A percentile compares a stretch with the other conserved stretches of the same genome.
Evolutionary conservation across 2,329 filamentous ascomycete species (phyloP).

Genomic region (Phialemonium atrogriseum): DNA sequence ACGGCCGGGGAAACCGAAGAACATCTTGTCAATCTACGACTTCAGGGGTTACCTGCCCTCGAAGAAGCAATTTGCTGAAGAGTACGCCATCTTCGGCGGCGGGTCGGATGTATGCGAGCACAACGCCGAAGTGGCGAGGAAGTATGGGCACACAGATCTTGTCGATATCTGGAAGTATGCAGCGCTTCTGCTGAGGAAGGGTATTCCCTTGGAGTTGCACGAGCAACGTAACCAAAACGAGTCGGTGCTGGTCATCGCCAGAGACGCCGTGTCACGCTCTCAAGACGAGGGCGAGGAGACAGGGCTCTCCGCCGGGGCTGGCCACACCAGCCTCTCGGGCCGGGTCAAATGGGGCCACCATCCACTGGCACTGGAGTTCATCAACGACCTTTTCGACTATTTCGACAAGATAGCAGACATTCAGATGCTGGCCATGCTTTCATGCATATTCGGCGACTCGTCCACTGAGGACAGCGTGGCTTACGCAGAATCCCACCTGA

Average conservation of each 20-base stretch:
- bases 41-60: slow-evolving; percentile 66
- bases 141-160: slow-evolving; percentile 61
- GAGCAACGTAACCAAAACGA: slow-evolving; percentile 40
- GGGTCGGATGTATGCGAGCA: slow-evolving; percentile 74
- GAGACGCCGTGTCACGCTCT: slow-evolving; percentile 44
- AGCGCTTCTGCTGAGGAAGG: slow-evolving; percentile 66
- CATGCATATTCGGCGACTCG: slow-evolving; percentile 59
- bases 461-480: slow-evolving; percentile 46
- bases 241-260: slow-evolving; percentile 62
- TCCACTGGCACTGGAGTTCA: slow-evolving; percentile 53
- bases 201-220: slow-evolving; percentile 62
- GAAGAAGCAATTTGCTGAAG: slow-evolving; percentile 65
- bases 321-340: slow-evolving; percentile 37
- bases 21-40: slow-evolving; percentile 66
- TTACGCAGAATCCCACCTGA: slow-evolving; percentile 47
- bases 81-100: slow-evolving; percentile 79
- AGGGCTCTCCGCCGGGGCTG: slow-evolving; percentile 8
- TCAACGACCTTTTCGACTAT: slow-evolving; percentile 53
- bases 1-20: slow-evolving; percentile 46
- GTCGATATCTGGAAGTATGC: slow-evolving; percentile 79
- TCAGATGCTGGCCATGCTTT: slow-evolving; percentile 66
- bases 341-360: slow-evolving; percentile 62
- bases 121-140: slow-evolving; percentile 71
- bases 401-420: slow-evolving; percentile 55
- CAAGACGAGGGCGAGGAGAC: slow-evolving; percentile 12